Evolutionary conservation across 2,329 filamentous ascomycete species (phyloP), one percentile per base, ranked within the genome.

Genomic region (Tolypocladium sp.): DNA sequence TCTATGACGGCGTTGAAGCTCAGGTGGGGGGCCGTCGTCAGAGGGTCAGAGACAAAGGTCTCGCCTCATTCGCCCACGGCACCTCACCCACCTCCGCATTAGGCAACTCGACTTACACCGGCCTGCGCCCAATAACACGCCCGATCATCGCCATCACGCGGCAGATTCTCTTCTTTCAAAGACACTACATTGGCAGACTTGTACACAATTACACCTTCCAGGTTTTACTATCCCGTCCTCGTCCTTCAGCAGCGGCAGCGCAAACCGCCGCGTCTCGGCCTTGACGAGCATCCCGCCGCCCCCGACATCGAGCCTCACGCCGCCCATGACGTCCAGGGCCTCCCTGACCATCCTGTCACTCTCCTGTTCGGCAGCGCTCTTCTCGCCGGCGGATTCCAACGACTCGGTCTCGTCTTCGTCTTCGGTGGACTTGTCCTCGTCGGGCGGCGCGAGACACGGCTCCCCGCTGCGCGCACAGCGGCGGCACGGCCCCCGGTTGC

Each of bases 381-480:
- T 44, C n/a, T 12, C 6, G 15, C 25, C 35, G 10, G 35, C 35
- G 35, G 33, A 6, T 3, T 15, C 7, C 10, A 2, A 22, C 22
- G 44, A 17, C 22, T 12, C 22, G 2, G 22, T 22, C 20, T 13
- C 22, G n/a, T 8, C 22, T 1, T 5, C n/a, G n/a, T 22, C n/a
- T 25, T 25, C 12, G 42, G 3, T 4, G 42, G 42, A 1, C n/a
- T 27, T 4, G 22, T 15, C 5, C 44, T 56, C 38, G n/a, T 6
- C n/a, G n/a, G 40, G 33, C 40, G 35, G 27, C 55, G 41, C 55
- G 3, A 35, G 55, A 10, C 55, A 56, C 10, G 41, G 25, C 25
- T 42, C 55, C 40, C 55, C 55, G 55, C 15, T 46, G 15, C 55
- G 55, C 25, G 17, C 55, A 15, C 55, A 56, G 25, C 55, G 55